Evolutionary conservation across 352 stramenopile species (phyloP), one percentile per base, ranked within the genome.

Genomic region (Phytophthora hibernalis): DNA sequence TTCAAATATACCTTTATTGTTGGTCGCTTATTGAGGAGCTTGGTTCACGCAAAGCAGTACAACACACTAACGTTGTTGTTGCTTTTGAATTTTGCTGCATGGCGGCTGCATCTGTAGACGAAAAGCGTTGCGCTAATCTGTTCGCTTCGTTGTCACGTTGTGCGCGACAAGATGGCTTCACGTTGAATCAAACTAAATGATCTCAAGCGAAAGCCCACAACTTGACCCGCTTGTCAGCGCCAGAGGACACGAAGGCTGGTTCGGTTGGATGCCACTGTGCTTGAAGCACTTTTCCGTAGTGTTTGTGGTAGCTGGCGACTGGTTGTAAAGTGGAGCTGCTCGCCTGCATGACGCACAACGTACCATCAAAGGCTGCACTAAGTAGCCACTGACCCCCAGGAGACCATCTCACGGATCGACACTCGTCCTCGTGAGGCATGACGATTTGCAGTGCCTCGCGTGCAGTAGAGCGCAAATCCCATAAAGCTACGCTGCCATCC

Each of bases 201-300:
- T 43, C 20, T 79, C 51, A 83, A 1, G 56, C 40, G 28, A 90
- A 90, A 1, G 57, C 54, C 84, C 79, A 92, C 22, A 91, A 77
- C 50, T 90, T 89, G 30, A 92, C 77, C 42, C 77, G 53, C 50
- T 92, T 90, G 48, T 92, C 82, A 9, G 84, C 82, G 1, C 82
- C 77, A 3, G 77, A 82, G 0, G 83, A 88, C 18, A 89, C 65
- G n/a, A 90, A 68, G n/a, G 78, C 81, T 18, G 85, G 83, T 30
- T 70, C 53, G 6, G 57, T 78, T 7, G 83, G 71, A 47, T 91
- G 80, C 87, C 87, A 95, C 37, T 81, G 63, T 0, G 76, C 77
- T 61, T 91, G 82, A 13, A 95, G 58, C 20, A 93, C 74, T 55
- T 91, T 93, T 51, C 82, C 83, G 3, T 77, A 48, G 69, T 92